phyloP scores from a whole-genome alignment of 2,329 filamentous ascomycete species.

The Leptographium lundbergii region DNA sequence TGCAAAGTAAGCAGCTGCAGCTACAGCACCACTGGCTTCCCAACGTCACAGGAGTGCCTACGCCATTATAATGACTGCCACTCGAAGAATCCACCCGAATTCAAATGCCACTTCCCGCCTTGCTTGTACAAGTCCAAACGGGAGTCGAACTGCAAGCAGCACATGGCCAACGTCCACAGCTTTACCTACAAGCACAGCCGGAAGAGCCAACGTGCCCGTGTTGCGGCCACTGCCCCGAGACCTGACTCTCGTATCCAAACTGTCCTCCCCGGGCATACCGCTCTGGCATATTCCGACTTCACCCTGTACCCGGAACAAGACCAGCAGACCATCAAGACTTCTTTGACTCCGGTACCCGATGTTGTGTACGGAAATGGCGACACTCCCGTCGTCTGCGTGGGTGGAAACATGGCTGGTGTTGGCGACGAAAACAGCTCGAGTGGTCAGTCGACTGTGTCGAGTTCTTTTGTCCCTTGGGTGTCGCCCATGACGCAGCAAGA shows the following conservation, averaged over 20 bases:
- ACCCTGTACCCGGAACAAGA: not conserved
- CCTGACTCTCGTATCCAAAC: not conserved
- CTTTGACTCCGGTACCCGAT: too few species aligned
- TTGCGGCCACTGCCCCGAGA: not conserved
- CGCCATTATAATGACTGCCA: constrained; percentile 71
- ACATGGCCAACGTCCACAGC: constrained; percentile 72
- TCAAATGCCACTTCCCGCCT: constrained; percentile 49
- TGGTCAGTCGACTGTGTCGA: not conserved
- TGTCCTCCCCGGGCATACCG: not conserved
- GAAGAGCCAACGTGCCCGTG: not conserved
- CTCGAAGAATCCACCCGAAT: constrained; percentile 49
- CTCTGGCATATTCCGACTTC: not conserved
- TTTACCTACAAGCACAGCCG: constrained; percentile 60
- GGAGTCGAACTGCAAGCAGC: constrained; percentile 72
- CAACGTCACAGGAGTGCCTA: constrained; percentile 67
- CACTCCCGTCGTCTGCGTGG: not conserved
- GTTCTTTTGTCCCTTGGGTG: constrained; percentile 12
- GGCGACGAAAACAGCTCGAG: not conserved
- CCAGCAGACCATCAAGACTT: not conserved
- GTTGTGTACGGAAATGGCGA: not conserved
- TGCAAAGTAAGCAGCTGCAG: constrained; percentile 54
- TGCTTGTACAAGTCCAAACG: constrained; percentile 66
- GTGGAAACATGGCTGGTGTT: not conserved
- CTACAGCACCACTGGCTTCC: constrained; percentile 58
- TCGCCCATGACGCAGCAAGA: constrained; percentile 9